phyloP scores from a whole-genome alignment of 441 rosid species.

The Flueggea neowawraea region DNA sequence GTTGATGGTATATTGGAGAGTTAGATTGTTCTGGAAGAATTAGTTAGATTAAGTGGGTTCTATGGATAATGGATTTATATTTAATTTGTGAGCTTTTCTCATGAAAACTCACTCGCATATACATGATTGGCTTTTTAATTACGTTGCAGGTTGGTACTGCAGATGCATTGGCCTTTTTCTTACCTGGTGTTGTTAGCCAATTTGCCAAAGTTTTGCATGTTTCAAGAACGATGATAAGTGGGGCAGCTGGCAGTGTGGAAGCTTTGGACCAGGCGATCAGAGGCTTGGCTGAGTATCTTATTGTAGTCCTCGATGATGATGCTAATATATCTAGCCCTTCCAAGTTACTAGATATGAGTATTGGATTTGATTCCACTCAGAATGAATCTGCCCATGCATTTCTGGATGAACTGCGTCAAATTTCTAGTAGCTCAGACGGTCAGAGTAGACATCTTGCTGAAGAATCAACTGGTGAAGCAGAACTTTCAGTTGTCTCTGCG shows the following conservation, averaged over 20 bases:
- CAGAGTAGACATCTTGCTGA: slow-evolving; percentile 28
- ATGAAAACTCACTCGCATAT: background rate
- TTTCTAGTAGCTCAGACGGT: slow-evolving; percentile 43
- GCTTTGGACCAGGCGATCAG: slow-evolving; percentile 84
- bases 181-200: slow-evolving; percentile 97
- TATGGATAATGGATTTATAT: background rate
- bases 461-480: slow-evolving; percentile 30
- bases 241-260: slow-evolving; percentile 93
- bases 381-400: slow-evolving; percentile 45
- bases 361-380: slow-evolving; percentile 29
- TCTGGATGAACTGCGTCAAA: slow-evolving; percentile 63
- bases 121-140: background rate
- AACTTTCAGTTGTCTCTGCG: slow-evolving; percentile 16
- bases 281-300: slow-evolving; percentile 90
- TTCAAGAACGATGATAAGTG: slow-evolving; percentile 78
- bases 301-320: slow-evolving; percentile 82
- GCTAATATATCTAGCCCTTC: slow-evolving; percentile 46
- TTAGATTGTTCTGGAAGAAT: no score
- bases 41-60: no score
- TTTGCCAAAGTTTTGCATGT: slow-evolving; percentile 77
- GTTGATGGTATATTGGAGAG: no score
- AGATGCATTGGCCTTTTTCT: slow-evolving; percentile 90
- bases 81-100: background rate
- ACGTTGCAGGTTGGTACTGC: slow-evolving; percentile 75
- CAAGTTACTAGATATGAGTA: slow-evolving; percentile 19